These are phyloP conservation scores for Cyanophora paradoxa DNA, from an alignment of 78 protist genomes.

Conservation along the genomic window DNA sequence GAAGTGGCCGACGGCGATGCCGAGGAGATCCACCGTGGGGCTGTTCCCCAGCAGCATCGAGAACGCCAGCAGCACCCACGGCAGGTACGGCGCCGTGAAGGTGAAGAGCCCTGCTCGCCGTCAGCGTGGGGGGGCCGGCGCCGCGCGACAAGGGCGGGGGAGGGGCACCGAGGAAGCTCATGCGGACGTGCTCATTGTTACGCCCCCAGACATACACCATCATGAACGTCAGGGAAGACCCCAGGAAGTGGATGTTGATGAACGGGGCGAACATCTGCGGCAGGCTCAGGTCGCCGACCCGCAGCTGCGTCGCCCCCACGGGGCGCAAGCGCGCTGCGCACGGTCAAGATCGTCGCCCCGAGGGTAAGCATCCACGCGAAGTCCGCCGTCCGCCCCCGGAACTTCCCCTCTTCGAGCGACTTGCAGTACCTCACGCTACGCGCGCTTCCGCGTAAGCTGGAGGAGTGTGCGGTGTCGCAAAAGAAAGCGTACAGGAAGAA, in stretches of 20 bases:
- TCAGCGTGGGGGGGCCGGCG: too few species aligned
- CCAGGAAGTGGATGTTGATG: constrained; percentile 31
- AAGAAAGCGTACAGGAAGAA: constrained; percentile 35
- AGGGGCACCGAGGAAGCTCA: constrained; percentile 50
- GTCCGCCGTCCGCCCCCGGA: constrained; percentile 43
- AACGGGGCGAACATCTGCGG: constrained; percentile 20
- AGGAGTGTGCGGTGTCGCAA: not conserved
- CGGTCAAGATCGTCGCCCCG: constrained; percentile 17
- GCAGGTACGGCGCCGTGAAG: constrained; percentile 54
- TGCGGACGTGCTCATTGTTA: constrained; percentile 2
- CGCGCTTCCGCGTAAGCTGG: not conserved
- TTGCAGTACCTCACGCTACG: constrained; percentile 28
- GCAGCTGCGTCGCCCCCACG: not conserved
- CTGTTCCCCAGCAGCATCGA: constrained; percentile 39
- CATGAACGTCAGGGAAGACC: constrained; percentile 50
- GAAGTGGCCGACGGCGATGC: constrained; percentile 54
- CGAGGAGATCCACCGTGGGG: constrained; percentile 39
- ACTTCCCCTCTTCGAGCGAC: constrained; percentile 41
- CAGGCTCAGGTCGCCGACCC: too few species aligned
- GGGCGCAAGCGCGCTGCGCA: not conserved
- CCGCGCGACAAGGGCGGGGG: too few species aligned
- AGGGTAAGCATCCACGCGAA: constrained; percentile 30
- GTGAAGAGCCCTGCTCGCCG: too few species aligned
- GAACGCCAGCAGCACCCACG: constrained; percentile 49
- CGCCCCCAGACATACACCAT: constrained; percentile 63